Percentiles rank a stretch among this genome's conserved stretches.
These are phyloP conservation scores for Moesziomyces parantarcticus DNA, from an alignment of 1,284 basidiomycete species.

Conservation along the genomic window DNA sequence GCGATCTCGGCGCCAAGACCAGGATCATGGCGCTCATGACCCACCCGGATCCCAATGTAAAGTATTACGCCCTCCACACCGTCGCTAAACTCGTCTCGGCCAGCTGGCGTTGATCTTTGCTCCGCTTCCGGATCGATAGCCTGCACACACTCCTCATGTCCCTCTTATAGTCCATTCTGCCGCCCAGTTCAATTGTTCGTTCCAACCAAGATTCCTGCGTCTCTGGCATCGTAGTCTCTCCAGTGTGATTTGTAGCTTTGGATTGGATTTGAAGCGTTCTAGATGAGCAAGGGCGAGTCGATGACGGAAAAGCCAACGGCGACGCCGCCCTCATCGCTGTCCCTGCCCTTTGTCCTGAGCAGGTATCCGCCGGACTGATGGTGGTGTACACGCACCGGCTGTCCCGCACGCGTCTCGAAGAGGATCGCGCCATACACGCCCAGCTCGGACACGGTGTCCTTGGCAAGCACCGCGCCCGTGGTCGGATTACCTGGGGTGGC, in stretches of 20 bases:
- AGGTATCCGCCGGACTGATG: slow-evolving; percentile 79
- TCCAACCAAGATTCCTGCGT: too few species aligned
- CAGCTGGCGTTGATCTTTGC: slow-evolving; percentile 52
- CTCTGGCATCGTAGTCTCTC: too few species aligned
- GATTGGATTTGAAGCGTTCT: too few species aligned
- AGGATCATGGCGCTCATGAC: slow-evolving; percentile 95
- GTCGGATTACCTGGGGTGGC: neutral
- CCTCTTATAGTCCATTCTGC: neutral
- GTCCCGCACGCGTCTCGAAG: slow-evolving; percentile 71
- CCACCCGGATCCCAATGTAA: slow-evolving; percentile 85
- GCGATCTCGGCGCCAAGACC: slow-evolving; percentile 86
- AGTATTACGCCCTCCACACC: slow-evolving; percentile 81
- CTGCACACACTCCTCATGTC: neutral
- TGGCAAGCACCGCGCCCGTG: slow-evolving; percentile 65
- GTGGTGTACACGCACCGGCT: slow-evolving; percentile 71
- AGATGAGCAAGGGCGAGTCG: slow-evolving; percentile 81
- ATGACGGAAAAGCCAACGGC: slow-evolving; percentile 90
- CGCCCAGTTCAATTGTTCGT: too few species aligned
- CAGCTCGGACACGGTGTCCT: slow-evolving; percentile 86
- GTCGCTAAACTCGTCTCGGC: slow-evolving; percentile 58
- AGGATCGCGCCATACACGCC: slow-evolving; percentile 91
- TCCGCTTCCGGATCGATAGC: too few species aligned
- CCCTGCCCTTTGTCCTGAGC: slow-evolving; percentile 89
- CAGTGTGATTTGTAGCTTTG: neutral
- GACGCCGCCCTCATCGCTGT: slow-evolving; percentile 93